phyloP scores from a whole-genome alignment of 116 monocot genomes.

The Cymodocea nodosa region DNA sequence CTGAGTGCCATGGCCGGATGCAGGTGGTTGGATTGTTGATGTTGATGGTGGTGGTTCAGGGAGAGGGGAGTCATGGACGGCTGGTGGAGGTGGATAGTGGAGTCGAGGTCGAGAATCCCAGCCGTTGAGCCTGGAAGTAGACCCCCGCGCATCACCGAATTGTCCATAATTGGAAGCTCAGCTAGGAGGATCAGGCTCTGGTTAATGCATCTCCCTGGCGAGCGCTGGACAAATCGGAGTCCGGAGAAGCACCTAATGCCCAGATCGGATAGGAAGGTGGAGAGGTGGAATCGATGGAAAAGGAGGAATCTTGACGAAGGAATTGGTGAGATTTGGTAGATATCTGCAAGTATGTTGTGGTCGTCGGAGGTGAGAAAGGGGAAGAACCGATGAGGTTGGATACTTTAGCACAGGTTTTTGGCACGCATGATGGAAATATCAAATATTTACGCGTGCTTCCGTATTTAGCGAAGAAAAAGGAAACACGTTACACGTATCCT shows the following conservation, averaged over 20 bases:
- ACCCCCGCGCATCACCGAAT: conserved; percentile 11
- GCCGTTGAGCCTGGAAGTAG: conserved; percentile 8
- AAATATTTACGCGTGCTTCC: no score
- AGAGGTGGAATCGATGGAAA: neutral
- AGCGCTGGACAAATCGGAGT: neutral
- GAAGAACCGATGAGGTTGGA: no score
- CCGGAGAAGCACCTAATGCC: neutral
- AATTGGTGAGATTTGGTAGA: no score
- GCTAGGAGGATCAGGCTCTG: neutral
- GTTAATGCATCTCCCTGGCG: neutral
- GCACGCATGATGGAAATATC: no score
- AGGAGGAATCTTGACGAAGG: neutral
- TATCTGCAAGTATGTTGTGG: no score
- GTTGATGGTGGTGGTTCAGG: neutral
- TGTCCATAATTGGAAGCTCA: conserved; percentile 11
- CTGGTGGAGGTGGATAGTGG: conserved; percentile 5
- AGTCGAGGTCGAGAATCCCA: conserved; percentile 16
- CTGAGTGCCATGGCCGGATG: neutral
- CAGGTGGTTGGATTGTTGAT: neutral
- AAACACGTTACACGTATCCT: no score
- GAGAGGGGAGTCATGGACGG: neutral
- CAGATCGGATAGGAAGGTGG: neutral
- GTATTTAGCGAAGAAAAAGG: no score
- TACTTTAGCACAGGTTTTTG: no score
- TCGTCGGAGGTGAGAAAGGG: no score